Conservation (phyloP, 2,329 filamentous ascomycete species). For the Corinectria fuckeliana region DNA sequence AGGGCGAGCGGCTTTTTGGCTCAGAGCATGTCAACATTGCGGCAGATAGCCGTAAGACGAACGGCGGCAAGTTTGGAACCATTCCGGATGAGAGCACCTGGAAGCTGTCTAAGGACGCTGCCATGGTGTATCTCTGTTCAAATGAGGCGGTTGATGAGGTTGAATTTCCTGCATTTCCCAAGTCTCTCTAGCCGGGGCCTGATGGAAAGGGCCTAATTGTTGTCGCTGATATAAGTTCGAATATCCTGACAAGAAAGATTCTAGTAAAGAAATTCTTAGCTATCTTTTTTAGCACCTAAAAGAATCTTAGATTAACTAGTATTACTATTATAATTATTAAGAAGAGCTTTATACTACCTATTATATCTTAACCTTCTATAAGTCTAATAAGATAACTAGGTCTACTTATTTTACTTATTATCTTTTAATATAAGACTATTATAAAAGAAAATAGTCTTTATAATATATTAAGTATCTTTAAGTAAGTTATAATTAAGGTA, state of each 20-base stretch:
- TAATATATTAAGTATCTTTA: constrained; percentile 95
- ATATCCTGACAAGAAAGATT: constrained; percentile 83
- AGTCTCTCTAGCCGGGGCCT: constrained; percentile 61
- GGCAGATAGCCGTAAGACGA: constrained; percentile 68
- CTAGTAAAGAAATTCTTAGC: constrained; percentile 79
- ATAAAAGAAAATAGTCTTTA: constrained; percentile 95
- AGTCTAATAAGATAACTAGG: constrained; percentile 75
- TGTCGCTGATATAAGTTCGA: constrained; percentile 92
- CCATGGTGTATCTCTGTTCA: constrained; percentile 88
- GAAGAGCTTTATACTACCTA: constrained; percentile 78
- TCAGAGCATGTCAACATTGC: constrained; percentile 78
- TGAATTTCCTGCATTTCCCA: constrained; percentile 79
- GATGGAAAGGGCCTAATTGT: constrained; percentile 75
- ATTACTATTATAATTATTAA: constrained; percentile 86
- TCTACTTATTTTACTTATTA: constrained; percentile 79
- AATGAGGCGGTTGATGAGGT: constrained; percentile 96
- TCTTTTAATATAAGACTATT: constrained; percentile 83
- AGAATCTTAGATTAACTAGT: constrained; percentile 88
- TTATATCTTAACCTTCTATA: constrained; percentile 68
- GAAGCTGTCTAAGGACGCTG: constrained; percentile 72
- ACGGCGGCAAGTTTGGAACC: constrained; percentile 82
- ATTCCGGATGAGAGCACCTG: constrained; percentile 81
- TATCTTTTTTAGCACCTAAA: constrained; percentile 93
- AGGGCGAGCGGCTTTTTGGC: constrained; percentile 80
- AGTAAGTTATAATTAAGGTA: constrained; percentile 50